Percentiles rank a stretch among this genome's conserved stretches.
Evolutionary conservation across 768 basidiomycete species (phyloP).

Genomic region (Psilocybe cyanescens): DNA sequence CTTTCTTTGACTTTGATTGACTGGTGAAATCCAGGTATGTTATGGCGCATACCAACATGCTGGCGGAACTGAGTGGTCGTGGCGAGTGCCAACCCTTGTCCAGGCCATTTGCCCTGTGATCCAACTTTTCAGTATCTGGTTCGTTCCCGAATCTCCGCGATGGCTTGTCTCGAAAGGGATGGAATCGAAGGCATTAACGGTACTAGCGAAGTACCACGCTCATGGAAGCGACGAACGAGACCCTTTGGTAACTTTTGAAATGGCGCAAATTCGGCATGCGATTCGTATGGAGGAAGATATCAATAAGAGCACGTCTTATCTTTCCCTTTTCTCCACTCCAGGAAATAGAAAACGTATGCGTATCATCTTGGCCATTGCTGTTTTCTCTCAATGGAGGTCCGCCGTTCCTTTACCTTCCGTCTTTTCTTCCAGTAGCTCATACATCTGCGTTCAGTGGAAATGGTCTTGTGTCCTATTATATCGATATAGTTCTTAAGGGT

Average conservation of each 20-base stretch:
- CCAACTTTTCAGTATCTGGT: constrained; percentile 56
- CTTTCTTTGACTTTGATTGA: neutral
- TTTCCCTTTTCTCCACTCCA: constrained; percentile 57
- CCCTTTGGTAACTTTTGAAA: constrained; percentile 57
- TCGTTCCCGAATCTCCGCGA: constrained; percentile 70
- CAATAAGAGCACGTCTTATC: constrained; percentile 49
- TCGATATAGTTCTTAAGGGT: constrained; percentile 66
- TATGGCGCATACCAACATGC: constrained; percentile 44
- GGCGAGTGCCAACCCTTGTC: constrained; percentile 67
- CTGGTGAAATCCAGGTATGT: constrained; percentile 34
- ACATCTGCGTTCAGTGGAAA: constrained; percentile 49
- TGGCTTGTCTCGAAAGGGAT: constrained; percentile 67
- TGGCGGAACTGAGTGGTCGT: constrained; percentile 53
- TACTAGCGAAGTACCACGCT: constrained; percentile 77
- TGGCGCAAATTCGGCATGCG: constrained; percentile 74
- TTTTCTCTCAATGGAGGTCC: constrained; percentile 80
- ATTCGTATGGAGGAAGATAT: constrained; percentile 64
- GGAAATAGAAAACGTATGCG: constrained; percentile 74
- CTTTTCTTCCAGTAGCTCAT: constrained; percentile 3
- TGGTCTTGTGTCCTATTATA: constrained; percentile 75
- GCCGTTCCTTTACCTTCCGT: constrained; percentile 4
- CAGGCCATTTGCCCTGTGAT: constrained; percentile 62
- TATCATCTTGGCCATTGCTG: constrained; percentile 65
- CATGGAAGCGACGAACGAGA: constrained; percentile 60
- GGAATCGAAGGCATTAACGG: constrained; percentile 60